Evolutionary conservation across 768 basidiomycete genomes (phyloP).

Genomic region (Lactifluus volemus): DNA sequence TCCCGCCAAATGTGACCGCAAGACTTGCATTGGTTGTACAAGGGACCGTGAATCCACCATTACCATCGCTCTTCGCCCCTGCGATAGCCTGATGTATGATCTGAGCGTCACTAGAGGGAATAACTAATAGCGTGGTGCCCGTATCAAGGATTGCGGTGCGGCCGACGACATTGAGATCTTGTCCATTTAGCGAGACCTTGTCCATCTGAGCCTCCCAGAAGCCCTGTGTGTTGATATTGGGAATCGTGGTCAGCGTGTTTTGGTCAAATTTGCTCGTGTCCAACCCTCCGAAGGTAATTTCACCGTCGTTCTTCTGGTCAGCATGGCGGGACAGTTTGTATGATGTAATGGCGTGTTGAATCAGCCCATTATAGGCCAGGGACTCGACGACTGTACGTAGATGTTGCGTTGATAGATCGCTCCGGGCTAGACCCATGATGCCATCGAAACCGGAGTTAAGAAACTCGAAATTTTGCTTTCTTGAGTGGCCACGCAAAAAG

Average conservation of each 20-base stretch:
- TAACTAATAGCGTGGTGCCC: slow-evolving; percentile 39
- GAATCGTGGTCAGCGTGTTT: slow-evolving; percentile 46
- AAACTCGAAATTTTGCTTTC: slow-evolving; percentile 55
- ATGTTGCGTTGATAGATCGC: slow-evolving; percentile 54
- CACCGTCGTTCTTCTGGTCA: slow-evolving; percentile 64
- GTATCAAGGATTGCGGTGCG: slow-evolving; percentile 63
- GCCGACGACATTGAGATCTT: slow-evolving; percentile 39
- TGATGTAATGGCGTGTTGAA: slow-evolving; percentile 58
- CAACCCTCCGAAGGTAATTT: slow-evolving; percentile 75
- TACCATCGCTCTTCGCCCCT: slow-evolving; percentile 41
- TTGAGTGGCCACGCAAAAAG: slow-evolving; percentile 53
- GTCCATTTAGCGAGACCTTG: slow-evolving; percentile 47
- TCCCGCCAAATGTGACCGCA: slow-evolving; percentile 50
- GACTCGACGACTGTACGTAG: slow-evolving; percentile 65
- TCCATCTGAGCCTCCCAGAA: slow-evolving; percentile 77
- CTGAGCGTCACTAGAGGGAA: slow-evolving; percentile 39
- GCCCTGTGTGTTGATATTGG: slow-evolving; percentile 55
- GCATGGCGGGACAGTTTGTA: slow-evolving; percentile 72
- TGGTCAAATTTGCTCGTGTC: slow-evolving; percentile 59
- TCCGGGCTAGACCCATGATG: slow-evolving; percentile 69
- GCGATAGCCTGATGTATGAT: slow-evolving; percentile 48
- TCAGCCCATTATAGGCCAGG: slow-evolving; percentile 47
- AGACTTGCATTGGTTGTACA: slow-evolving; percentile 49
- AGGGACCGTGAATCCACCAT: slow-evolving; percentile 52
- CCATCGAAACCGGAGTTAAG: slow-evolving; percentile 51